Evolutionary conservation across 768 basidiomycete genomes (phyloP).

Genomic region (Amanita pseudoporphyria): DNA sequence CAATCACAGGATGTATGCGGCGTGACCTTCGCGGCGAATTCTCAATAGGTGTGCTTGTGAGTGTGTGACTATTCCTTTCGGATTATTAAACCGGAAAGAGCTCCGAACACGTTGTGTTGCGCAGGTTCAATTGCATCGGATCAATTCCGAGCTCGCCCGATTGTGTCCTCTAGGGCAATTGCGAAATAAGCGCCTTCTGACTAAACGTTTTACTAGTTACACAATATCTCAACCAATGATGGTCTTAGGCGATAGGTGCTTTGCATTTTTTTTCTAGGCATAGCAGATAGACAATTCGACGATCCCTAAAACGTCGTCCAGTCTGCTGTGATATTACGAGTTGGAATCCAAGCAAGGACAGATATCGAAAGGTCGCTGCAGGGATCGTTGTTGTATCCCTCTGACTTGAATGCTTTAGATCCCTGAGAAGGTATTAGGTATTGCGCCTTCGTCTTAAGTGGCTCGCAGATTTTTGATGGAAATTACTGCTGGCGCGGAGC

Average conservation of each 20-base stretch:
- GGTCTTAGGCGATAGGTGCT: constrained; percentile 72
- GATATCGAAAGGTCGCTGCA: constrained; percentile 61
- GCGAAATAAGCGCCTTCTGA: constrained; percentile 8
- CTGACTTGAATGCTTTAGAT: background rate
- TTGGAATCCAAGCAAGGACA: constrained; percentile 82
- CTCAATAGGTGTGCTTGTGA: constrained; percentile 74
- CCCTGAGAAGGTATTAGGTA: too few species aligned
- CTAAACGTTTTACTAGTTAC: constrained; percentile 29
- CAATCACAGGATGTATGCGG: constrained; percentile 69
- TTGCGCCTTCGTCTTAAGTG: background rate
- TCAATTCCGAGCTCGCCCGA: constrained; percentile 23
- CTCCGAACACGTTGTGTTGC: constrained; percentile 6
- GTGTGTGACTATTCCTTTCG: constrained; percentile 25
- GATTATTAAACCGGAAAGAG: background rate
- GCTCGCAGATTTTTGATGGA: constrained; percentile 38
- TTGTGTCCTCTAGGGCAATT: constrained; percentile 34
- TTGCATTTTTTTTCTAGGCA: constrained; percentile 95
- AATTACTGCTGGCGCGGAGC: constrained; percentile 64
- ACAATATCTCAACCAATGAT: constrained; percentile 46
- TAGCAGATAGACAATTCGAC: constrained; percentile 92
- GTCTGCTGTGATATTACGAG: constrained; percentile 82
- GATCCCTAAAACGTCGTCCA: constrained; percentile 50
- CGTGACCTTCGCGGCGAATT: constrained; percentile 75
- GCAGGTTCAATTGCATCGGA: constrained; percentile 39
- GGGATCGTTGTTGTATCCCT: background rate